phyloP scores from a whole-genome alignment of 768 basidiomycete species.

The Tulasnella sp. region DNA sequence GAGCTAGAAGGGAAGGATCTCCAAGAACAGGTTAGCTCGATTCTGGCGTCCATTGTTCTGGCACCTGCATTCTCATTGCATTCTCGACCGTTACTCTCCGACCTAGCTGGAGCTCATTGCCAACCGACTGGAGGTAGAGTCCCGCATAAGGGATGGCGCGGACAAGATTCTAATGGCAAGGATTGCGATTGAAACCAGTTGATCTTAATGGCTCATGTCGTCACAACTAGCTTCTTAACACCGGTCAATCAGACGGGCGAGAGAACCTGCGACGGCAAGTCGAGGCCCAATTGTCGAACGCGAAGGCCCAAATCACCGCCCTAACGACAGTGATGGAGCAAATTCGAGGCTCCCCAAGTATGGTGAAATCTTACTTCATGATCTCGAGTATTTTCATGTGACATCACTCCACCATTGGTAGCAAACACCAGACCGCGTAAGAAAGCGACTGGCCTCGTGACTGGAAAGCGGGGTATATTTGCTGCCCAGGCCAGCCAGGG shows the following conservation, averaged over 20 bases:
- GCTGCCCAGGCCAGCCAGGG: slow-evolving; percentile 21
- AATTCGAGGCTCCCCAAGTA: slow-evolving; percentile 28
- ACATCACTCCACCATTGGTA: not conserved
- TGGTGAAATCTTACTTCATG: not conserved
- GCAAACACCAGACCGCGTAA: slow-evolving; percentile 13
- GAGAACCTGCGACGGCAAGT: slow-evolving; percentile 63
- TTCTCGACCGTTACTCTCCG: not conserved
- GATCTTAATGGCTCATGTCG: not conserved
- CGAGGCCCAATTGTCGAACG: slow-evolving; percentile 67
- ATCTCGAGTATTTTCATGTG: slow-evolving; percentile 5
- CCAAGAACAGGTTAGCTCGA: slow-evolving; percentile 34
- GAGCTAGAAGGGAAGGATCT: slow-evolving; percentile 43
- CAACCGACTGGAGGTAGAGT: slow-evolving; percentile 63
- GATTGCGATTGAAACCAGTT: slow-evolving; percentile 39
- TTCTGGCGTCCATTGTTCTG: not conserved
- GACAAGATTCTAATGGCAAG: slow-evolving; percentile 74
- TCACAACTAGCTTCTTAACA: slow-evolving; percentile 27
- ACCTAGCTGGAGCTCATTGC: slow-evolving; percentile 60
- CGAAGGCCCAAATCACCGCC: slow-evolving; percentile 60
- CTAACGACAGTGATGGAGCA: slow-evolving; percentile 52
- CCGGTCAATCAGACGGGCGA: slow-evolving; percentile 32
- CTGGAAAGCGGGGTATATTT: slow-evolving; percentile 24
- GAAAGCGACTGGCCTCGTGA: slow-evolving; percentile 13
- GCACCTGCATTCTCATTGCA: not conserved
- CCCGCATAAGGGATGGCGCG: slow-evolving; percentile 82